A percentile compares a stretch with the other conserved stretches of the same genome.
These are phyloP conservation scores for Xylariomycetidae sp. DNA, from an alignment of 2,329 filamentous ascomycete genomes.

Conservation along the genomic window DNA sequence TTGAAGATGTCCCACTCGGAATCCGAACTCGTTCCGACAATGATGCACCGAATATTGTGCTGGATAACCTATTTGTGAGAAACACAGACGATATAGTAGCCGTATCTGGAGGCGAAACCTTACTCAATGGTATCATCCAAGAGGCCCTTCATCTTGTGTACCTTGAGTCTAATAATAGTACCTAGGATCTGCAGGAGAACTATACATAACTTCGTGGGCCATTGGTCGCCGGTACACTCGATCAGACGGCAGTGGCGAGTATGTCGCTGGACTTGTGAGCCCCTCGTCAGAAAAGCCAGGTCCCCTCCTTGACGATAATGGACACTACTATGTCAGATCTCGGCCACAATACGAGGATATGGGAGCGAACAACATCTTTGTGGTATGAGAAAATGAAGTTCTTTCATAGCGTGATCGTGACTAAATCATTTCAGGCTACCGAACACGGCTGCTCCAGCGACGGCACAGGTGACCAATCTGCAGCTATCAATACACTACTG, in stretches of 20 bases:
- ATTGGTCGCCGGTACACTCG: conserved; percentile 4
- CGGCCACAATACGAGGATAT: conserved; percentile 32
- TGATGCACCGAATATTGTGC: conserved; percentile 25
- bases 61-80: conserved; percentile 49
- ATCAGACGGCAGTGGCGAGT: neutral
- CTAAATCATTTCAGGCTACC: no score
- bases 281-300: no score
- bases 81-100: conserved; percentile 21
- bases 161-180: neutral
- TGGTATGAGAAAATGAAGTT: no score
- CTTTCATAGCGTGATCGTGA: no score
- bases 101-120: neutral
- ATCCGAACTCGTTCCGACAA: conserved; percentile 44
- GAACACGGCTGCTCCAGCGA: conserved; percentile 21
- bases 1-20: conserved; percentile 44
- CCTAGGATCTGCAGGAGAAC: neutral
- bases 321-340: conserved; percentile 17
- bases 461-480: conserved; percentile 27
- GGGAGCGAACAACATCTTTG: conserved; percentile 1
- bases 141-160: neutral
- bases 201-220: conserved; percentile 3
- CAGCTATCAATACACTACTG: conserved; percentile 19
- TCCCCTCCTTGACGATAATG: conserved; percentile 9
- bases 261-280: neutral
- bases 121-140: conserved; percentile 1